Evolutionary conservation across 2,329 filamentous ascomycete species (phyloP).

Genomic region (Geosmithia putterillii): DNA sequence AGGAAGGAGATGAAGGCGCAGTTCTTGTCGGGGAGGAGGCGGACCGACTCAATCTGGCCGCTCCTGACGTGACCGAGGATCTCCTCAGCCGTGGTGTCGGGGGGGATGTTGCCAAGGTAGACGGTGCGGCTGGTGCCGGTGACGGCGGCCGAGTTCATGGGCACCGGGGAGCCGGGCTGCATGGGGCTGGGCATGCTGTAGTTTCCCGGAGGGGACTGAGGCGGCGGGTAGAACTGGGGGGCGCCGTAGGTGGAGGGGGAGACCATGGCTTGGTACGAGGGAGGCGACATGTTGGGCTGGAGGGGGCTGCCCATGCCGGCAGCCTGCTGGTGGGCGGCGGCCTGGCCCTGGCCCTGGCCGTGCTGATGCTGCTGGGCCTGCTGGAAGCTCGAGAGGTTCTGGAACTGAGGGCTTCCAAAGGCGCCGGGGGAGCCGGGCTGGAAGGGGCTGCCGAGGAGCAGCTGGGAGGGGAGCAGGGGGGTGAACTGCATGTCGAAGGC

Average conservation of each 20-base stretch:
- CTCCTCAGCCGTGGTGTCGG: constrained; percentile 92
- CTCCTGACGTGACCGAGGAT: constrained; percentile 93
- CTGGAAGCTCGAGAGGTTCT: constrained; percentile 69
- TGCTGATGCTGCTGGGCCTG: constrained; percentile 34
- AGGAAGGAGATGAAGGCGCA: constrained; percentile 99
- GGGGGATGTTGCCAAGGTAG: constrained; percentile 96
- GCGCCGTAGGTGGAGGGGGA: constrained; percentile 76
- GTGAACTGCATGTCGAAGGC: constrained; percentile 98
- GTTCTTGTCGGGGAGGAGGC: constrained; percentile 95
- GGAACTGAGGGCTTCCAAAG: constrained; percentile 86
- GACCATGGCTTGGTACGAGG: constrained; percentile 73
- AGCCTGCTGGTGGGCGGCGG: constrained; percentile 39
- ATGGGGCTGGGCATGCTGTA: constrained; percentile 47
- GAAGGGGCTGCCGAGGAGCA: constrained; percentile 91
- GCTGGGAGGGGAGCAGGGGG: constrained; percentile 82
- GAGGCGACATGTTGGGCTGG: constrained; percentile 67
- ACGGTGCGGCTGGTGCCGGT: constrained; percentile 92
- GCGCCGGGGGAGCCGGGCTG: constrained; percentile 86
- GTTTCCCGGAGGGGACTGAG: constrained; percentile 76
- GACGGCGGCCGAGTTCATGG: constrained; percentile 66
- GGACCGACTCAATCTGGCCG: constrained; percentile 97
- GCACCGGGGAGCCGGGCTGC: constrained; percentile 61
- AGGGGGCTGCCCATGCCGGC: constrained; percentile 55
- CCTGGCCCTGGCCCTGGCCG: constrained; percentile 37
- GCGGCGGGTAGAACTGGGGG: constrained; percentile 67